These are phyloP conservation scores for Chara braunii DNA, from an alignment of 139 green algal genomes.

Conservation along the genomic window DNA sequence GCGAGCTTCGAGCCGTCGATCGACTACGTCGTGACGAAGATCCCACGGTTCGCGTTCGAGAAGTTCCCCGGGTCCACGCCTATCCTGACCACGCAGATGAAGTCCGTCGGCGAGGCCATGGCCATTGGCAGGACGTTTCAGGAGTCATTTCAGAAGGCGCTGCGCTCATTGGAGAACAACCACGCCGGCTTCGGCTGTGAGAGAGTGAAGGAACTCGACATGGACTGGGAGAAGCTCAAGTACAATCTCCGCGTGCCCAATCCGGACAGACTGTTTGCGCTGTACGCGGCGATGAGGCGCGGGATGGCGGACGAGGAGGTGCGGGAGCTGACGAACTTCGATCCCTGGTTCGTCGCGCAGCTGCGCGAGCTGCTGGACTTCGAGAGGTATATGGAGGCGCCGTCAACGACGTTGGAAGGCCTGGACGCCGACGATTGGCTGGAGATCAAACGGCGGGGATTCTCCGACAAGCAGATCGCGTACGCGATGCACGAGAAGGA, in stretches of 20 bases:
- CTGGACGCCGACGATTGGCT: not conserved
- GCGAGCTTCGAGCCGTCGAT: conserved; percentile 98
- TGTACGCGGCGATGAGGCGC: conserved; percentile 78
- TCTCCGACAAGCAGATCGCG: conserved; percentile 84
- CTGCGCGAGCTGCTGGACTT: conserved; percentile 57
- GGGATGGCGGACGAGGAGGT: conserved; percentile 68
- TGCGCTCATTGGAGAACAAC: conserved; percentile 83
- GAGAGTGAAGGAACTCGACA: conserved; percentile 27
- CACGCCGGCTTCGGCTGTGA: conserved; percentile 39
- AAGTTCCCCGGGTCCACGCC: conserved; percentile 91
- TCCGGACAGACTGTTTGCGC: conserved; percentile 55
- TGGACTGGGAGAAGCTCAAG: conserved; percentile 60
- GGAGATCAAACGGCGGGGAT: conserved; percentile 70
- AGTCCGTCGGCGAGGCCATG: conserved; percentile 94
- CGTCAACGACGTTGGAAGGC: too few relatives aligned
- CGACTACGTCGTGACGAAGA: conserved; percentile 98
- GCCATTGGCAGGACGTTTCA: conserved; percentile 94
- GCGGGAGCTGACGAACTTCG: conserved; percentile 82
- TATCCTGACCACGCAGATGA: conserved; percentile 80
- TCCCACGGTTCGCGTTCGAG: conserved; percentile 92
- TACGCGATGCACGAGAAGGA: conserved; percentile 20
- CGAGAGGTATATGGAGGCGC: conserved; percentile 70
- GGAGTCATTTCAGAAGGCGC: conserved; percentile 94
- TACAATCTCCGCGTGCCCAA: conserved; percentile 63
- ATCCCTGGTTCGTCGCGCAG: conserved; percentile 93